Evolutionary conservation across 1,284 basidiomycete genomes (phyloP).

Genomic region (Ganoderma sinense): DNA sequence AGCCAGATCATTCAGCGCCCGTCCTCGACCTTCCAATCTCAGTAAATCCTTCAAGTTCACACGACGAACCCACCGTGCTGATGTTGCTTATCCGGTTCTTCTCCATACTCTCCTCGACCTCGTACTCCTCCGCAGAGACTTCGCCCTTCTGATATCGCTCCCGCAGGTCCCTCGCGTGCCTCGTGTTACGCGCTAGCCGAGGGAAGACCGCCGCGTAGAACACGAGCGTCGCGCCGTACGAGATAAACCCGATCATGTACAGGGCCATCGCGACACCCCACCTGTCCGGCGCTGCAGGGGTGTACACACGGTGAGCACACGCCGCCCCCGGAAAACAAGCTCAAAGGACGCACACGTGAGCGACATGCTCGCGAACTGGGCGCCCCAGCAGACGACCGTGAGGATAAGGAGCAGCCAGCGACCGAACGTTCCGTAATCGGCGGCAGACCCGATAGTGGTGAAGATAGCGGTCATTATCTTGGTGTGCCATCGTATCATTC

Average conservation of each 20-base stretch:
- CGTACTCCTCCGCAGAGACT: constrained; percentile 69
- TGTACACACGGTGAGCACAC: not conserved
- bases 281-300: constrained; percentile 59
- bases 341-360: constrained; percentile 59
- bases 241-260: constrained; percentile 84
- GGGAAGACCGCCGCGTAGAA: constrained; percentile 89
- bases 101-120: constrained; percentile 79
- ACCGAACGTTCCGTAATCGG: constrained; percentile 83
- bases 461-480: constrained; percentile 82
- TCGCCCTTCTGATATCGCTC: constrained; percentile 67
- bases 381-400: constrained; percentile 81
- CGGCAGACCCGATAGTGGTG: constrained; percentile 83
- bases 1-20: not conserved
- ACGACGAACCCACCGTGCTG: constrained; percentile 65
- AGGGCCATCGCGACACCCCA: constrained; percentile 82
- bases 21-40: not conserved
- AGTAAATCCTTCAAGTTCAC: not conserved
- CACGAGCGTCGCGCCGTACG: constrained; percentile 78
- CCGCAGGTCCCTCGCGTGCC: constrained; percentile 66
- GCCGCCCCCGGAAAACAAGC: constrained; percentile 2
- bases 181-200: constrained; percentile 81
- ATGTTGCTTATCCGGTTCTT: constrained; percentile 90
- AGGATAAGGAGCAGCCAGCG: constrained; percentile 77
- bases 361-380: constrained; percentile 80
- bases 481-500: not conserved